These are phyloP conservation scores for Phytophthora fragariaefolia DNA, from an alignment of 352 stramenopile species.

Conservation along the genomic window DNA sequence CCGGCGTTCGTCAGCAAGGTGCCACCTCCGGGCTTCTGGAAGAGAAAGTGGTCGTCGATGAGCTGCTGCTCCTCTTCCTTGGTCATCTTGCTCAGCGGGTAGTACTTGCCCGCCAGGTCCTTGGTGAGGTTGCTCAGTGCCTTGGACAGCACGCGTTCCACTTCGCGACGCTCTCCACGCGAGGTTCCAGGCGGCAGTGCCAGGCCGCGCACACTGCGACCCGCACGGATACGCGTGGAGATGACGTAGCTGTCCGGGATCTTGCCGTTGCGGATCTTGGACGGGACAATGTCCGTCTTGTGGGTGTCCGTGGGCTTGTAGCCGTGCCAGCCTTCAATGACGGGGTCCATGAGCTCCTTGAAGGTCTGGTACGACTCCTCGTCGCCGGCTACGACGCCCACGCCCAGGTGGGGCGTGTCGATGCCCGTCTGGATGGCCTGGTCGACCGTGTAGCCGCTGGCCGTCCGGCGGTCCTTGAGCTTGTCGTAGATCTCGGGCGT, in stretches of 20 bases:
- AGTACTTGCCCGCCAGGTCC: conserved; percentile 79
- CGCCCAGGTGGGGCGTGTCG: conserved; percentile 68
- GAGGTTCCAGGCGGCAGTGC: conserved; percentile 80
- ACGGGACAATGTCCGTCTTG: conserved; percentile 83
- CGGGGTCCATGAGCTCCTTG: conserved; percentile 75
- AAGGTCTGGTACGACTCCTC: conserved; percentile 87
- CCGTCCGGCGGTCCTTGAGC: conserved; percentile 69
- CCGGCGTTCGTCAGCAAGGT: conserved; percentile 76
- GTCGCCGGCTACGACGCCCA: conserved; percentile 84
- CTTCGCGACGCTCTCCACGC: conserved; percentile 62
- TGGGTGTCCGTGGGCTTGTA: conserved; percentile 65
- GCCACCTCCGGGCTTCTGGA: conserved; percentile 87
- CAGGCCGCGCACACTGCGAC: conserved; percentile 83
- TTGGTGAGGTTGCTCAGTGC: conserved; percentile 73
- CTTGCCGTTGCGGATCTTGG: conserved; percentile 55
- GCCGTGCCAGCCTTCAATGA: conserved; percentile 87
- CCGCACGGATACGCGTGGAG: conserved; percentile 89
- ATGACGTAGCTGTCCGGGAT: conserved; percentile 86
- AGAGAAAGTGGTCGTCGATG: conserved; percentile 89
- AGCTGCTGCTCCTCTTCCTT: conserved; percentile 88
- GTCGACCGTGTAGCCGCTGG: conserved; percentile 80
- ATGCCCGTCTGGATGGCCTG: conserved; percentile 83
- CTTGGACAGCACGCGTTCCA: conserved; percentile 80
- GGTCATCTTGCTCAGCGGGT: conserved; percentile 84
- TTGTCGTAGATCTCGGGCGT: conserved; percentile 75